Evolutionary conservation across 2,329 filamentous ascomycete genomes (phyloP), one percentile per base, ranked within the genome.

Genomic region (Fusarium sulawesiense): DNA sequence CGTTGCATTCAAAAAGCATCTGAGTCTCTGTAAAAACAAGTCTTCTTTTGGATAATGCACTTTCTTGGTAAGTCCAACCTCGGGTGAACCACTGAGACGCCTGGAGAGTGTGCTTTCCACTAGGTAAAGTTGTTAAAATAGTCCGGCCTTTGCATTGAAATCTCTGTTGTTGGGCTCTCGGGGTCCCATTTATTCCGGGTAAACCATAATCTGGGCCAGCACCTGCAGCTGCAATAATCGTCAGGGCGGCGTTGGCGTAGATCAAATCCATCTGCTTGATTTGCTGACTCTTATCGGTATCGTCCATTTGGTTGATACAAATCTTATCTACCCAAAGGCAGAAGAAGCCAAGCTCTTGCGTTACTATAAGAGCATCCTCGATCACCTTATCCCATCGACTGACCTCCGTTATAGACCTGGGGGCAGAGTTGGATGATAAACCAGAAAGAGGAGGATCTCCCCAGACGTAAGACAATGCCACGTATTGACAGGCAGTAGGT

Each of bases 401-500:
- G 25, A 27, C 9, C 25, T 27, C 25, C 10, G 3, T 27, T 27
- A 27, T 27, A 27, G 16, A 9, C 7, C 14, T 9, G 6, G 14
- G 32, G 0, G 32, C 0, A 4, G 32, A 34, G 4, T 1, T 37
- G 5, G 16, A 18, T 2, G 32, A 11, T 6, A 9, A 37, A 6
- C 9, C 32, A 37, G 34, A 37, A 0, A 6, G 1, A 37, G 5
- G 9, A n/a, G 16, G 16, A n/a, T 37, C 18, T 37, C 34, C 18
- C 34, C 34, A 37, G 0, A 37, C 34, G 0, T n/a, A 37, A n/a
- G 34, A 37, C 9, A n/a, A 37, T n/a, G 18, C 34, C 34, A 37
- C 34, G 5, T 37, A 37, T 0, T n/a, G 34, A 37, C 34, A 37
- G 0, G 0, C 16, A 9, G 0, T 11, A 4, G 34, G 16, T 1